Conservation (phyloP, 1,284 basidiomycete species). For the Amylostereum areolatum region DNA sequence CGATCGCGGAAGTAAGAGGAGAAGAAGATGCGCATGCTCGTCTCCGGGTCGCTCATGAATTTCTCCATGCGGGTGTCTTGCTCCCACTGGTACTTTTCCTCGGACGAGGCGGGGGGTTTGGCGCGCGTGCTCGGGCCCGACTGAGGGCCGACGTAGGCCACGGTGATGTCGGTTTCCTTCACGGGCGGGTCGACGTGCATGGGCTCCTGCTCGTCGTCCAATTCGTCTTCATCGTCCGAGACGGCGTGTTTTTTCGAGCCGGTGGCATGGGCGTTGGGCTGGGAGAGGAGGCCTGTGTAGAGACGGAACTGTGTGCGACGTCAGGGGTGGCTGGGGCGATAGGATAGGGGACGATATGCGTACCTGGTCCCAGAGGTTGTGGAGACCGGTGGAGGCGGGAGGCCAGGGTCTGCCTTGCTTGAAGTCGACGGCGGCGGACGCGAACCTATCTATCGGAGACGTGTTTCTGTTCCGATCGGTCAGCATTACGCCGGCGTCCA, state of each 20-base stretch:
- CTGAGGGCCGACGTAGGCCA: not conserved
- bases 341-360: conserved; percentile 6
- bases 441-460: conserved; percentile 45
- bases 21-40: conserved; percentile 49
- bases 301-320: conserved; percentile 39
- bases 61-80: conserved; percentile 12
- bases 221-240: conserved; percentile 25
- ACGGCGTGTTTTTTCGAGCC: conserved; percentile 10
- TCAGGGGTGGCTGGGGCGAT: too few relatives aligned
- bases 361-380: conserved; percentile 59
- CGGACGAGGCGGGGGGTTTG: not conserved
- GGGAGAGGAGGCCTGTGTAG: conserved; percentile 43
- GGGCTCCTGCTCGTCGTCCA: conserved; percentile 19
- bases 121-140: not conserved
- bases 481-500: not conserved
- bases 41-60: conserved; percentile 57
- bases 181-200: not conserved
- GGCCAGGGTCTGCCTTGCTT: conserved; percentile 49
- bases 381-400: conserved; percentile 30
- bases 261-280: conserved; percentile 17
- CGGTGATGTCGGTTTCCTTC: not conserved
- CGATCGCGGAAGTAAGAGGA: conserved; percentile 58
- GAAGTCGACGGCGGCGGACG: conserved; percentile 52
- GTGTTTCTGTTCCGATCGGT: conserved; percentile 25
- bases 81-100: conserved; percentile 4